These are phyloP conservation scores for Ceratobasidium sp. DNA, from an alignment of 1,284 basidiomycete genomes.

Conservation along the genomic window DNA sequence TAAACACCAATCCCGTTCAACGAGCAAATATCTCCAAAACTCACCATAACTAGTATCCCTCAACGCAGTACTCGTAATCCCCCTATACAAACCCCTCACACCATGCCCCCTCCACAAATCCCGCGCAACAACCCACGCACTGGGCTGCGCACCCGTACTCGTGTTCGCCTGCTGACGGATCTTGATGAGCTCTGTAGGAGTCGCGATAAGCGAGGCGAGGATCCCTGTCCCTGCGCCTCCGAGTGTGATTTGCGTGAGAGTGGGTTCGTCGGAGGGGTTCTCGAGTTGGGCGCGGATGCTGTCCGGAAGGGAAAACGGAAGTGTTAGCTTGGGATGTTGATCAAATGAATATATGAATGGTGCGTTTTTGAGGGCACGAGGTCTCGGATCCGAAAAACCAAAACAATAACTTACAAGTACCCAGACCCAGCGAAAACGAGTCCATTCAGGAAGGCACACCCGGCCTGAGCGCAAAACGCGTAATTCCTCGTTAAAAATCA, in stretches of 20 bases:
- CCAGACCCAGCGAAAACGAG: conserved; percentile 78
- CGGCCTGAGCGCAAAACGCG: conserved; percentile 59
- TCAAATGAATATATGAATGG: neutral
- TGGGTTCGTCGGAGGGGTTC: conserved; percentile 61
- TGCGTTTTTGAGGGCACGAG: no score
- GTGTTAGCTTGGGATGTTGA: neutral
- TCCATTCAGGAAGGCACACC: conserved; percentile 77
- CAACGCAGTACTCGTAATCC: conserved; percentile 73
- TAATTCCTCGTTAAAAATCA: neutral
- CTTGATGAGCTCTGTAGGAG: conserved; percentile 87
- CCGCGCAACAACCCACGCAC: conserved; percentile 63
- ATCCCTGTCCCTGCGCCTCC: conserved; percentile 83
- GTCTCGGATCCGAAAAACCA: no score
- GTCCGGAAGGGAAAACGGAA: conserved; percentile 1
- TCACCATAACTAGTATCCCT: conserved; percentile 83
- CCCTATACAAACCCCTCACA: conserved; percentile 78
- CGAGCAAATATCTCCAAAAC: neutral
- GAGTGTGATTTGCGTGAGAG: conserved; percentile 73
- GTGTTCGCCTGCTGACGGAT: conserved; percentile 78
- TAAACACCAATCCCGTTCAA: neutral
- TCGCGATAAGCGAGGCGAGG: conserved; percentile 78
- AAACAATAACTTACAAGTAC: conserved; percentile 57
- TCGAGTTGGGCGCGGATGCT: conserved; percentile 66
- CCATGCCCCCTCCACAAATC: conserved; percentile 68
- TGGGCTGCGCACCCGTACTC: conserved; percentile 54